These are phyloP conservation scores for Rhodocollybia butyracea DNA, from an alignment of 768 basidiomycete species.

Conservation along the genomic window DNA sequence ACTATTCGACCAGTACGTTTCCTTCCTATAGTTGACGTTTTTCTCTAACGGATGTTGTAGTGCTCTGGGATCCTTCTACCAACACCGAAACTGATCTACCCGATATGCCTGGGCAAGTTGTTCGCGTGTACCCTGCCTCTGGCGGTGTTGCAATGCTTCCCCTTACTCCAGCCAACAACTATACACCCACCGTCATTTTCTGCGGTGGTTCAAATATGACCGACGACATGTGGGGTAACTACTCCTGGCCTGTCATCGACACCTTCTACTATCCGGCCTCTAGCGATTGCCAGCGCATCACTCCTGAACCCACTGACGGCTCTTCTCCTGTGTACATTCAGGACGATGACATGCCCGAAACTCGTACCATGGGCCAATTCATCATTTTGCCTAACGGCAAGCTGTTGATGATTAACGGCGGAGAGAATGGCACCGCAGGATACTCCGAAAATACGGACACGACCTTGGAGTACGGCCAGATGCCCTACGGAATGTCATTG, in stretches of 20 bases:
- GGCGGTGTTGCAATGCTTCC: conserved; percentile 90
- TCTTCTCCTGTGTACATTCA: conserved; percentile 56
- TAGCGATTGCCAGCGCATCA: conserved; percentile 75
- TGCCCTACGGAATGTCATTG: conserved; percentile 72
- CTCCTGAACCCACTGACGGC: conserved; percentile 77
- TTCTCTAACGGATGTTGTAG: conserved; percentile 17
- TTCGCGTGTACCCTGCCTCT: conserved; percentile 87
- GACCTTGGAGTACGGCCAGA: conserved; percentile 37
- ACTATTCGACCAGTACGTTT: conserved; percentile 66
- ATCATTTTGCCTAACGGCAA: conserved; percentile 78
- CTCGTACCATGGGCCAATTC: conserved; percentile 91
- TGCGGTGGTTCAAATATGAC: conserved; percentile 88
- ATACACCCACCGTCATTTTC: conserved; percentile 80
- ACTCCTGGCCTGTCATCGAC: conserved; percentile 67
- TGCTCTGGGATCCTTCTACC: conserved; percentile 47
- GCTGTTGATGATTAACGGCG: conserved; percentile 85
- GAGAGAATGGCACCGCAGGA: conserved; percentile 82
- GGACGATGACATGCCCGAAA: conserved; percentile 73
- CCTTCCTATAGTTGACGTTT: conserved; percentile 6
- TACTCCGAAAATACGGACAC: conserved; percentile 62
- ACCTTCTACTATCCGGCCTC: conserved; percentile 73
- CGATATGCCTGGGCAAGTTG: conserved; percentile 68
- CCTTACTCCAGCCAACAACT: conserved; percentile 86
- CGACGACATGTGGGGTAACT: conserved; percentile 72
- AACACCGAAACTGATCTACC: conserved; percentile 66